A percentile compares a stretch with the other conserved stretches of the same genome.
Evolutionary conservation across 495 filamentous ascomycete genomes (phyloP).

Genomic region (Aspergillus conjunctus): DNA sequence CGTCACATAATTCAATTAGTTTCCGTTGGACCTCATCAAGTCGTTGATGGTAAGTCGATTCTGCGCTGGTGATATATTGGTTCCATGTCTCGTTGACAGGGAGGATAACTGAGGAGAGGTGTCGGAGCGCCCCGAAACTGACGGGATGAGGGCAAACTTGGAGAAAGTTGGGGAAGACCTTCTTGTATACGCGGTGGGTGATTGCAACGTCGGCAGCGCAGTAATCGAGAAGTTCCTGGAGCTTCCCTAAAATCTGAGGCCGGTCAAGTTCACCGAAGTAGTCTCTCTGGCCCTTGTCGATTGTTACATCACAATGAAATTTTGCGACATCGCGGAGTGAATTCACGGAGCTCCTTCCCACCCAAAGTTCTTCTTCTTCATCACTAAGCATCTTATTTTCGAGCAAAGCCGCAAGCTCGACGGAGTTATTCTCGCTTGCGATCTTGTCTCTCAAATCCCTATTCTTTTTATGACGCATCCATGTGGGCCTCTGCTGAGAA

Average conservation of each 20-base stretch:
- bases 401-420: slow-evolving; percentile 71
- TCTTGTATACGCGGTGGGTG: slow-evolving; percentile 89
- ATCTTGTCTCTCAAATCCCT: slow-evolving; percentile 82
- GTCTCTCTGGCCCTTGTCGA: slow-evolving; percentile 88
- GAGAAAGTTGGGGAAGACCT: slow-evolving; percentile 87
- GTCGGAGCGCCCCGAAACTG: slow-evolving; percentile 90
- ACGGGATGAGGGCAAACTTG: slow-evolving; percentile 92
- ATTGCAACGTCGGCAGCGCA: slow-evolving; percentile 93
- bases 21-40: slow-evolving; percentile 75
- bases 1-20: slow-evolving; percentile 68
- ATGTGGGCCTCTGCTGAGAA: slow-evolving; percentile 90
- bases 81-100: slow-evolving; percentile 89
- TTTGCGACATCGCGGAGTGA: slow-evolving; percentile 94
- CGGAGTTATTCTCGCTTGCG: slow-evolving; percentile 65
- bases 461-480: slow-evolving; percentile 94
- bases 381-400: slow-evolving; percentile 66
- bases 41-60: slow-evolving; percentile 78
- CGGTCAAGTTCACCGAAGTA: slow-evolving; percentile 83
- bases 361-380: slow-evolving; percentile 93
- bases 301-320: slow-evolving; percentile 88
- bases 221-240: slow-evolving; percentile 88
- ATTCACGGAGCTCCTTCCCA: slow-evolving; percentile 91
- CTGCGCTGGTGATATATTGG: slow-evolving; percentile 75
- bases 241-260: slow-evolving; percentile 62
- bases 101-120: slow-evolving; percentile 88